These are phyloP conservation scores for Podaxis sp. DNA, from an alignment of 768 basidiomycete species.

Conservation along the genomic window DNA sequence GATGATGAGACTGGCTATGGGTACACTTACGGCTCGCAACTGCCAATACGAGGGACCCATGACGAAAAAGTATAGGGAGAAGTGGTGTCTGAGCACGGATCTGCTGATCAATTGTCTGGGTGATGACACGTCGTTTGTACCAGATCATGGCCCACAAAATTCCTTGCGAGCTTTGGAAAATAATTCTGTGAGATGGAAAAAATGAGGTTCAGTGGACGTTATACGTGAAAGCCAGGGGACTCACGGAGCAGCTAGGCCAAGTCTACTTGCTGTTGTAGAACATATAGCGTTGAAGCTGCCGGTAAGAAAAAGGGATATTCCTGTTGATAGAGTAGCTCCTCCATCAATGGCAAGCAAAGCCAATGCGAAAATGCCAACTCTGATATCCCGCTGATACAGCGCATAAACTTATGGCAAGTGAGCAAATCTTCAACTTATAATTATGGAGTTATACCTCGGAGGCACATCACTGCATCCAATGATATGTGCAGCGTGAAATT, in stretches of 20 bases:
- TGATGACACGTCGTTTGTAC: neutral
- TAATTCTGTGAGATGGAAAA: neutral
- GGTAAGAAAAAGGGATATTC: neutral
- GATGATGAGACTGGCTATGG: neutral
- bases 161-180: neutral
- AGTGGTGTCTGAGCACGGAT: neutral
- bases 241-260: neutral
- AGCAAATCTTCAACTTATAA: neutral
- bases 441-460: neutral
- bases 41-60: neutral
- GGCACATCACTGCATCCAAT: neutral
- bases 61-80: neutral
- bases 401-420: neutral
- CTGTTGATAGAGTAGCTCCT: neutral
- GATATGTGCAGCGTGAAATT: neutral
- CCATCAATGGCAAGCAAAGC: neutral
- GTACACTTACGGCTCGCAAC: neutral
- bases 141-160: neutral
- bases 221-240: neutral
- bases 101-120: neutral
- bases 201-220: neutral
- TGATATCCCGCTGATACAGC: neutral
- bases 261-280: neutral
- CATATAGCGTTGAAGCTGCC: neutral
- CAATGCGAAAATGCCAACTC: neutral